These are phyloP conservation scores for Besnoitia besnoiti DNA, from an alignment of 169 alveolate genomes.

Conservation along the genomic window DNA sequence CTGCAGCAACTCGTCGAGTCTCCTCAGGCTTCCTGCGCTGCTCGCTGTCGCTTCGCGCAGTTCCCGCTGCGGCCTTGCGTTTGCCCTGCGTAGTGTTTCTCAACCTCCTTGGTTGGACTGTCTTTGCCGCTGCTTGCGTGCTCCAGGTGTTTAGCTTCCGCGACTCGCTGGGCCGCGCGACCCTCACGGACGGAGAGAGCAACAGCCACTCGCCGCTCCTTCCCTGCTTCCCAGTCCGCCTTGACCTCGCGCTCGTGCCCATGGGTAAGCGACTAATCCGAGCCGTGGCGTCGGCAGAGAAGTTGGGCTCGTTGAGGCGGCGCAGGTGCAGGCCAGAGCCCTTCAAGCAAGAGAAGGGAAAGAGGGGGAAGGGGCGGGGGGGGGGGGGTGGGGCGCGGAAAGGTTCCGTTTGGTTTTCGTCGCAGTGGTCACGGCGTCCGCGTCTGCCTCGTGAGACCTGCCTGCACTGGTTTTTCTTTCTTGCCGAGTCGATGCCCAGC, in stretches of 20 bases:
- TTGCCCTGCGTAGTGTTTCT: not conserved
- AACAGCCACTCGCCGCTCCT: slow-evolving; percentile 24
- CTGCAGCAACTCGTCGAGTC: too few species aligned
- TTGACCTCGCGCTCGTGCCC: slow-evolving; percentile 59
- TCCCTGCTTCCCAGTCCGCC: slow-evolving; percentile 64
- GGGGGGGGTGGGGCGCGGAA: not conserved
- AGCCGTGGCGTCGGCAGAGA: too few species aligned
- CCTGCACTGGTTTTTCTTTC: not conserved
- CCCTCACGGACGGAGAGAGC: not conserved
- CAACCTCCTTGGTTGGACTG: too few species aligned
- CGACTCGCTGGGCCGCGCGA: not conserved
- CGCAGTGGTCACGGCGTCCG: not conserved
- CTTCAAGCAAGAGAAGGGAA: not conserved
- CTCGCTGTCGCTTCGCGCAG: too few species aligned
- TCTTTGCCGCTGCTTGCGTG: not conserved
- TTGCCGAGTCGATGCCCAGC: not conserved
- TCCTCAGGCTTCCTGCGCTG: too few species aligned
- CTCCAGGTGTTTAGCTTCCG: slow-evolving; percentile 16
- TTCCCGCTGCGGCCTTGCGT: too few species aligned
- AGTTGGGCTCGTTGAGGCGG: too few species aligned
- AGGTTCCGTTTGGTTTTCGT: too few species aligned
- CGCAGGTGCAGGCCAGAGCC: too few species aligned
- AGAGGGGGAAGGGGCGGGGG: not conserved
- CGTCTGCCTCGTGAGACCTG: not conserved
- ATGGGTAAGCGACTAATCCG: not conserved